A percentile compares a stretch with the other conserved stretches of the same genome.
Conservation (phyloP, 352 stramenopile species). For the Vaucheria bursata region DNA sequence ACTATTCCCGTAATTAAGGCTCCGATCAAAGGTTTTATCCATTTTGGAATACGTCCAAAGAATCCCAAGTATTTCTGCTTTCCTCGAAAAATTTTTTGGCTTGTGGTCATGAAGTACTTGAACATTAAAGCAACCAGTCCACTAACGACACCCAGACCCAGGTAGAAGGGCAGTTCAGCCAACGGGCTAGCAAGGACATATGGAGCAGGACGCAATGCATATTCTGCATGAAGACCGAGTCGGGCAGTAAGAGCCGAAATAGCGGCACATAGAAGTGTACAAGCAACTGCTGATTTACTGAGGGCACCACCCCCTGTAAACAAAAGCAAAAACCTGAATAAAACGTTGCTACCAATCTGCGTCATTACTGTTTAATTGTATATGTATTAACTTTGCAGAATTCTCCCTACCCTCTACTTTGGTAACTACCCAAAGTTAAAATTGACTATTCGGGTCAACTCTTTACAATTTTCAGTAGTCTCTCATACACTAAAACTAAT, state of each 20-base stretch:
- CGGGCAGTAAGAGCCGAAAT: conserved; percentile 53
- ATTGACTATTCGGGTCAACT: no score
- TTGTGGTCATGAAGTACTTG: conserved; percentile 47
- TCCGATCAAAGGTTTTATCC: conserved; percentile 56
- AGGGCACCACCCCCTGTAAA: background rate
- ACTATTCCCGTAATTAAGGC: conserved; percentile 55
- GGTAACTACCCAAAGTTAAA: no score
- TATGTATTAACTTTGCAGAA: no score
- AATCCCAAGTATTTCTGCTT: conserved; percentile 23
- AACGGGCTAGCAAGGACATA: conserved; percentile 61
- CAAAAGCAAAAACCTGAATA: no score
- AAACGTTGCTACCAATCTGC: no score
- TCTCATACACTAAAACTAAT: no score
- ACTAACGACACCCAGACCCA: conserved; percentile 58
- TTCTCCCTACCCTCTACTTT: no score
- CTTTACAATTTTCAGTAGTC: no score
- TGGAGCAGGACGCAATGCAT: conserved; percentile 53
- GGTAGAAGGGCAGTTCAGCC: conserved; percentile 61
- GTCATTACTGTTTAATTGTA: no score
- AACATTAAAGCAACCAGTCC: conserved; percentile 60
- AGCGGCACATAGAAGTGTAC: conserved; percentile 39
- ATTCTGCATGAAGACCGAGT: conserved; percentile 56
- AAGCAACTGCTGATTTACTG: conserved; percentile 38
- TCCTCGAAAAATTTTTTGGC: conserved; percentile 28
- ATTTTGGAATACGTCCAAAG: conserved; percentile 53